Percentiles rank a stretch among this genome's conserved stretches.
Evolutionary conservation across 1,139 yeast genomes (phyloP).

Genomic region (Scheffersomyces illinoinensis): DNA sequence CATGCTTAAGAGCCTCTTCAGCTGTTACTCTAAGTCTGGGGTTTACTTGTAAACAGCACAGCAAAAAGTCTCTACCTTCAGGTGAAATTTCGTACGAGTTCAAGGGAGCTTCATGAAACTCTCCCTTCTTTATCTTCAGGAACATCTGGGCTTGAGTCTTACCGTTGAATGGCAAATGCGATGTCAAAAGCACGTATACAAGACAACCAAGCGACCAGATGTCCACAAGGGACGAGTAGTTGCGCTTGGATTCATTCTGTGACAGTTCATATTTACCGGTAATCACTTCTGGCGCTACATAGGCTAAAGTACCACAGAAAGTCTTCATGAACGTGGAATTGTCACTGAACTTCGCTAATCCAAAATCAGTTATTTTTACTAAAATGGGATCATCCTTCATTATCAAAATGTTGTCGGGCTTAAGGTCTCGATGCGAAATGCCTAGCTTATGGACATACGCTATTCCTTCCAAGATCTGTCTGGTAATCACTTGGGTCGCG

Average conservation of each 20-base stretch:
- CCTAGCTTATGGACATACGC: conserved; percentile 86
- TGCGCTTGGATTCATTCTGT: conserved; percentile 26
- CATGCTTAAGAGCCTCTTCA: conserved; percentile 66
- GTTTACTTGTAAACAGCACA: conserved; percentile 68
- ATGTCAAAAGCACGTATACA: conserved; percentile 84
- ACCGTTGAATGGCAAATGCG: conserved; percentile 92
- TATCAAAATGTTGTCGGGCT: conserved; percentile 88
- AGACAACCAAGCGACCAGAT: conserved; percentile 92
- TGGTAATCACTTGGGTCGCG: conserved; percentile 81
- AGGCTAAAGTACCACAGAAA: conserved; percentile 87
- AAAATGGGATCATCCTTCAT: conserved; percentile 89
- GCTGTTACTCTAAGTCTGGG: conserved; percentile 74
- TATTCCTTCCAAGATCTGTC: conserved; percentile 82
- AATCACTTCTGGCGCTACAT: conserved; percentile 92
- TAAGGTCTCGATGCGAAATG: conserved; percentile 89
- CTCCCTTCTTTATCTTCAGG: conserved; percentile 71
- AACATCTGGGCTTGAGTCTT: conserved; percentile 85
- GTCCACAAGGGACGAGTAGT: conserved; percentile 86
- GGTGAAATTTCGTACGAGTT: conserved; percentile 64
- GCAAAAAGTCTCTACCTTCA: conserved; percentile 69
- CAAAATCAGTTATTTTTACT: conserved; percentile 92
- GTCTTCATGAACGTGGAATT: conserved; percentile 81
- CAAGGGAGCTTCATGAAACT: conserved; percentile 78
- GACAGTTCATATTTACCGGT: conserved; percentile 59
- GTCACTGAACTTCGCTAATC: conserved; percentile 79